Conservation (phyloP, 2,329 filamentous ascomycete genomes). For the Pseudocercospora fuligena region DNA sequence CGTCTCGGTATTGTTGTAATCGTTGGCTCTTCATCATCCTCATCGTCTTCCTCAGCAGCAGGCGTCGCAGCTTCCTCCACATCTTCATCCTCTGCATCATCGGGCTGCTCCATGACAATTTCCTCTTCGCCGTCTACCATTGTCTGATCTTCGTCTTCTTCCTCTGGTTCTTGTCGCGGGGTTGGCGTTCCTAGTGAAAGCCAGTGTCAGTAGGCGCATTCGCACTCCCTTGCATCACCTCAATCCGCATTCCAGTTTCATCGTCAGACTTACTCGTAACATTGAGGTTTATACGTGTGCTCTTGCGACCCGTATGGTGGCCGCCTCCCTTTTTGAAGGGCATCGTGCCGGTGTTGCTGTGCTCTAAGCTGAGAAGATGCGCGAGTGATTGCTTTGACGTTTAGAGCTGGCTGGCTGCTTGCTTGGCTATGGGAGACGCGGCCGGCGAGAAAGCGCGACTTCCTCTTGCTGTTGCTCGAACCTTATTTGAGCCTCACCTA, state of each 20-base stretch:
- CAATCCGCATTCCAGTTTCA: neutral
- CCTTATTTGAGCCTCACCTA: neutral
- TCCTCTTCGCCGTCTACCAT: slow-evolving; percentile 38
- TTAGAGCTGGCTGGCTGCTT: neutral
- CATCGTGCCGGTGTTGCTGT: slow-evolving; percentile 24
- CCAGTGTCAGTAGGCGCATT: slow-evolving; percentile 17
- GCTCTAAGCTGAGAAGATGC: neutral
- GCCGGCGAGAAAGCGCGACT: neutral
- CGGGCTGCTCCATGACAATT: slow-evolving; percentile 29
- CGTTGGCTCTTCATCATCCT: slow-evolving; percentile 37
- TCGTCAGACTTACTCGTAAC: slow-evolving; percentile 22
- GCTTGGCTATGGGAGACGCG: slow-evolving; percentile 3
- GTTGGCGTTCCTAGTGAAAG: slow-evolving; percentile 32
- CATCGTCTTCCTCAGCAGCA: slow-evolving; percentile 37
- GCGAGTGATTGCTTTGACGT: neutral
- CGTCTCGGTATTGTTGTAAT: slow-evolving; percentile 46
- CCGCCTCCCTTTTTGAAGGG: slow-evolving; percentile 37
- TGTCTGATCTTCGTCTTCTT: slow-evolving; percentile 35
- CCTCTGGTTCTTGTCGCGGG: slow-evolving; percentile 32
- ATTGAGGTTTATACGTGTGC: slow-evolving; percentile 30
- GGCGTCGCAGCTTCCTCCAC: slow-evolving; percentile 34
- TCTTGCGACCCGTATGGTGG: slow-evolving; percentile 31
- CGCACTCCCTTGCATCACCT: neutral
- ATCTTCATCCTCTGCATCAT: slow-evolving; percentile 31
- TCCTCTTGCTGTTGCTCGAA: neutral